phyloP scores from a whole-genome alignment of 768 basidiomycete genomes.

The Lactarius hengduanensis region DNA sequence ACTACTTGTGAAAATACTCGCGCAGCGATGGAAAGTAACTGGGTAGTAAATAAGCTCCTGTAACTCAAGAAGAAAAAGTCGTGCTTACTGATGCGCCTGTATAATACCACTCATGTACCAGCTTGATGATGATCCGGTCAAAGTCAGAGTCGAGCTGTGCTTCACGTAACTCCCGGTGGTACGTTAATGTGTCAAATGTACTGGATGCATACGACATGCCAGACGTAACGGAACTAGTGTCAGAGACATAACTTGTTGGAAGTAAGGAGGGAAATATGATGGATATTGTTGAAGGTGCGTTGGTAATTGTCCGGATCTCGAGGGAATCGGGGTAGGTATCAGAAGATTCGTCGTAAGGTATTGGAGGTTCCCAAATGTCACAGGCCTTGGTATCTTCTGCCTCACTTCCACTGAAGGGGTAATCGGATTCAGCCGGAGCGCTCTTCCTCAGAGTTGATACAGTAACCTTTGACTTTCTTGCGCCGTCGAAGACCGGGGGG shows the following conservation, averaged over 20 bases:
- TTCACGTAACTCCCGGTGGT: slow-evolving; percentile 54
- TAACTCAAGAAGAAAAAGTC: background rate
- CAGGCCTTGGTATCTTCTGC: slow-evolving; percentile 29
- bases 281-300: slow-evolving; percentile 7
- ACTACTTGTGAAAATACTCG: slow-evolving; percentile 33
- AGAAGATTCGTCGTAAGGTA: slow-evolving; percentile 16
- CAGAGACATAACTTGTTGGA: slow-evolving; percentile 32
- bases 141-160: slow-evolving; percentile 49
- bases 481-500: slow-evolving; percentile 25
- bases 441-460: slow-evolving; percentile 25
- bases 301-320: slow-evolving; percentile 12
- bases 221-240: slow-evolving; percentile 37
- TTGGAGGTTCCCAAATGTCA: slow-evolving; percentile 15
- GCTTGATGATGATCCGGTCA: slow-evolving; percentile 46
- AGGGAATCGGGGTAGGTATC: slow-evolving; percentile 21
- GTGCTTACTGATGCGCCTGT: slow-evolving; percentile 57
- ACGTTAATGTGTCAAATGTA: slow-evolving; percentile 50
- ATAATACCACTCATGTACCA: slow-evolving; percentile 64
- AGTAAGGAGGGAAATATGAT: slow-evolving; percentile 27
- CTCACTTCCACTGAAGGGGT: slow-evolving; percentile 34
- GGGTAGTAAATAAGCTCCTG: background rate
- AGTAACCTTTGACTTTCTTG: slow-evolving; percentile 17
- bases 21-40: slow-evolving; percentile 64
- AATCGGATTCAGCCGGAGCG: slow-evolving; percentile 42
- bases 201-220: slow-evolving; percentile 38